Evolutionary conservation across 148 eudicot species (phyloP).

Genomic region (Bassia scoparia): DNA sequence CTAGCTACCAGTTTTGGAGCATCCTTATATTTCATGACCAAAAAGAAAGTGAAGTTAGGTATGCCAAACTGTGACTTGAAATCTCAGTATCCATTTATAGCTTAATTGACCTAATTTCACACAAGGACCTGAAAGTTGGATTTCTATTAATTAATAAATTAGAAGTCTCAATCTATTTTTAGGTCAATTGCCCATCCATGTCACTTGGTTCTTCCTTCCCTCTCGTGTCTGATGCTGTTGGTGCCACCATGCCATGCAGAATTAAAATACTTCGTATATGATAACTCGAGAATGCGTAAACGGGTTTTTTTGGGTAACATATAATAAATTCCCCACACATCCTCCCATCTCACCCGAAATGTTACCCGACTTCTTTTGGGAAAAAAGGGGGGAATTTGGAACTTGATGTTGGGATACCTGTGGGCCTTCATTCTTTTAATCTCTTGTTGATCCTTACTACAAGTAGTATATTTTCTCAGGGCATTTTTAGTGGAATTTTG

Average conservation of each 20-base stretch:
- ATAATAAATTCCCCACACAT: too few relatives aligned
- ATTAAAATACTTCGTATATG: not conserved
- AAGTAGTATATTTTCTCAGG: not conserved
- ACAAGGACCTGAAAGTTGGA: not conserved
- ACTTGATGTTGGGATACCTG: slow-evolving; percentile 1
- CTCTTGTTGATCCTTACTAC: not conserved
- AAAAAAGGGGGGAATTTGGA: not conserved
- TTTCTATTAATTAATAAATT: not conserved
- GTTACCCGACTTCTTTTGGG: too few relatives aligned
- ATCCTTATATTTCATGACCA: slow-evolving; percentile 90
- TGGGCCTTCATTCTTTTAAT: not conserved
- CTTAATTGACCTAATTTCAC: not conserved
- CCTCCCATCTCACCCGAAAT: too few relatives aligned
- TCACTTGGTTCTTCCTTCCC: not conserved
- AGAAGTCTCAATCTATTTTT: not conserved
- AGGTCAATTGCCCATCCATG: not conserved
- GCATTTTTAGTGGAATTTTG: not conserved
- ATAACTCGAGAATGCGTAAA: not conserved
- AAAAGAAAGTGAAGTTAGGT: slow-evolving; percentile 84
- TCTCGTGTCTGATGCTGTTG: not conserved
- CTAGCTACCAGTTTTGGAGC: slow-evolving; percentile 94
- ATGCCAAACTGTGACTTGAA: slow-evolving; percentile 26
- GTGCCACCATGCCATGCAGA: not conserved
- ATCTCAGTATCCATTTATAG: not conserved
- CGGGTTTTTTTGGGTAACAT: not conserved